Base-by-base conservation (phyloP, 331 rosid genomes). In the Arachis monticola region DNA sequence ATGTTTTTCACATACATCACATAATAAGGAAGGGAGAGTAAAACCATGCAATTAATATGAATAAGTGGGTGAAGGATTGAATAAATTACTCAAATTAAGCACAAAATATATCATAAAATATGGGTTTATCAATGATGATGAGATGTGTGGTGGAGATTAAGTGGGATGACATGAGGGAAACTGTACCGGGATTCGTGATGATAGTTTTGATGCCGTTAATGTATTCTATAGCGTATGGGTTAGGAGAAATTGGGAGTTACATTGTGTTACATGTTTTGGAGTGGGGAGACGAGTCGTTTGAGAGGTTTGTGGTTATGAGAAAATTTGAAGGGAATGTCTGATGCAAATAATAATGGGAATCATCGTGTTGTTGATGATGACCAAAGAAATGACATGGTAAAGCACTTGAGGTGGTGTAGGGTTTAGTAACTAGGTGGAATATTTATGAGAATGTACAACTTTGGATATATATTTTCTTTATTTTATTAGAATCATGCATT, bases 161-260 rank as follows among this genome's bases (percentile, higher is more conserved):
- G 1, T 93, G 98, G 96, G 81, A 89, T 38, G 92, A 93, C 13
- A 93, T 93, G 97, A 70, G 85, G 76, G 88, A 93, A 61, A 97
- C 96, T 0, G 84, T 93, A 5, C 98, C 98, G 0, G 96, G 93
- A 0, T 93, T 93, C 69, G 70, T 88, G 71, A 93, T 97, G 7
- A 69, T 93, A 64, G 68, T 86, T 30, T 48, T 93, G 76, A 93
- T 87, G 87, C 97, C 98, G 3, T 67, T 93, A 70, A 93, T 97
- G 2, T 93, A 91, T 41, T 93, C 98, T 0, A 91, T 93, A 9
- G 98, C 98, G 0, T 93, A 93, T 17, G 98, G 96, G 1, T 60
- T 93, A 8, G 98, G 93, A 14, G 98, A 97, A 0, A 93, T 93
- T 55, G 96, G 91, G 0, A 89, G 84, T 1, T 86, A 42, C 41